phyloP scores from a whole-genome alignment of 768 basidiomycete genomes.

The Rhizopogon vesiculosus region DNA sequence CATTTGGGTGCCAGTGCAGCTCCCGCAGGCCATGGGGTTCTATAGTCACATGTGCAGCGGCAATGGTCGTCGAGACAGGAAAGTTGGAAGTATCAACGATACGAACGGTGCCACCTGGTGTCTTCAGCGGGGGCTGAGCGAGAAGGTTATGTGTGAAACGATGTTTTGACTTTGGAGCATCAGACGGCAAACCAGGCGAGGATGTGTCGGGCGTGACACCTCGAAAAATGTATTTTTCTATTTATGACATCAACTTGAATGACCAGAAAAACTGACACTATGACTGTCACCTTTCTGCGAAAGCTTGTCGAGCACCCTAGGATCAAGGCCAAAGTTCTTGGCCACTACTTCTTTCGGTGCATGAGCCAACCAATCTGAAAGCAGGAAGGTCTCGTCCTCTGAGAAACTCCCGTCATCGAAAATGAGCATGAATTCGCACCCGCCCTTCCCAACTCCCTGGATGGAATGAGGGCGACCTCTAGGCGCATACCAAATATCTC shows the following conservation, averaged over 20 bases:
- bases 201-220: slow-evolving; percentile 35
- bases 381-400: slow-evolving; percentile 44
- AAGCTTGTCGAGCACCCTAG: slow-evolving; percentile 42
- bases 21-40: slow-evolving; percentile 36
- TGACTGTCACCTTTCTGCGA: slow-evolving; percentile 18
- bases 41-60: slow-evolving; percentile 46
- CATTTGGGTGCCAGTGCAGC: slow-evolving; percentile 36
- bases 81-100: slow-evolving; percentile 50
- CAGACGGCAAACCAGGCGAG: slow-evolving; percentile 38
- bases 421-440: slow-evolving; percentile 41
- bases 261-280: neutral
- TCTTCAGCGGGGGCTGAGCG: slow-evolving; percentile 11
- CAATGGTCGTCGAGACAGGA: slow-evolving; percentile 41
- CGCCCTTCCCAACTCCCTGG: slow-evolving; percentile 24
- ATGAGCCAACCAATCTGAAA: neutral
- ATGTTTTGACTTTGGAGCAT: slow-evolving; percentile 38
- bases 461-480: slow-evolving; percentile 15
- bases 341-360: slow-evolving; percentile 23
- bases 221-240: slow-evolving; percentile 47
- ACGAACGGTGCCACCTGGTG: slow-evolving; percentile 46
- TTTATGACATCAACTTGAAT: slow-evolving; percentile 7
- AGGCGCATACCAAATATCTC: slow-evolving; percentile 48
- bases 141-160: slow-evolving; percentile 3
- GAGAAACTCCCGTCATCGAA: slow-evolving; percentile 32
- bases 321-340: slow-evolving; percentile 46